These are phyloP conservation scores for Metschnikowia henanensis DNA, from an alignment of 805 yeast species.

Conservation along the genomic window DNA sequence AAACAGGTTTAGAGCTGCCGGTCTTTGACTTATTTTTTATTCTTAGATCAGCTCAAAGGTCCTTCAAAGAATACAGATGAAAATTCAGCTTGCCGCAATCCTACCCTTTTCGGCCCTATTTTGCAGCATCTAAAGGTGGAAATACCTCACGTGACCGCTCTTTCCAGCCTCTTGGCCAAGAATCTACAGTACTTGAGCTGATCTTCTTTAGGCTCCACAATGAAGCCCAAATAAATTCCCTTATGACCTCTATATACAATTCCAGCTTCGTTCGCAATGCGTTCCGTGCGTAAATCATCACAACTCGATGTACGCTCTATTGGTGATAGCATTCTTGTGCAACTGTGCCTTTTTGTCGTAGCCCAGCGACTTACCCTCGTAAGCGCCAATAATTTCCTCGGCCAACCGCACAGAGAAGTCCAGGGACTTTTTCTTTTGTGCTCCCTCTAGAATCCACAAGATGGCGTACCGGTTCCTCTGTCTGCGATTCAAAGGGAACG, in stretches of 20 bases:
- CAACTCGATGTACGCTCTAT: slow-evolving; percentile 72
- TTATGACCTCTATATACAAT: slow-evolving; percentile 8
- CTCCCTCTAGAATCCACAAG: slow-evolving; percentile 86
- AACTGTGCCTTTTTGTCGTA: slow-evolving; percentile 79
- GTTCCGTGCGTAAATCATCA: neutral
- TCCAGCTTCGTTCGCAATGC: neutral
- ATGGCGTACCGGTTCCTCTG: slow-evolving; percentile 88
- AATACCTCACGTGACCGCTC: no score
- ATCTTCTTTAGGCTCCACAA: no score
- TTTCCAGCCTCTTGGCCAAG: no score
- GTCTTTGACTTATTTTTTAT: no score
- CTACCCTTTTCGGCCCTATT: no score
- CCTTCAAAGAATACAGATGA: no score
- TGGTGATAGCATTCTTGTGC: slow-evolving; percentile 85
- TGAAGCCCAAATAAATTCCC: no score
- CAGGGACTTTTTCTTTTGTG: slow-evolving; percentile 72
- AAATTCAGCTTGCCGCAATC: no score
- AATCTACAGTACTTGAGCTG: no score
- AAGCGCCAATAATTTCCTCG: slow-evolving; percentile 82
- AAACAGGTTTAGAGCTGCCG: no score
- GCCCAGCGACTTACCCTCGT: slow-evolving; percentile 76
- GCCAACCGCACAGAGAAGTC: slow-evolving; percentile 87
- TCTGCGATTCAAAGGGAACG: slow-evolving; percentile 77
- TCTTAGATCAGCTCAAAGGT: no score
- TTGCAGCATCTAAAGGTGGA: no score